Evolutionary conservation across 2,329 filamentous ascomycete species (phyloP).

Genomic region (Neodidymelliopsis sp.): DNA sequence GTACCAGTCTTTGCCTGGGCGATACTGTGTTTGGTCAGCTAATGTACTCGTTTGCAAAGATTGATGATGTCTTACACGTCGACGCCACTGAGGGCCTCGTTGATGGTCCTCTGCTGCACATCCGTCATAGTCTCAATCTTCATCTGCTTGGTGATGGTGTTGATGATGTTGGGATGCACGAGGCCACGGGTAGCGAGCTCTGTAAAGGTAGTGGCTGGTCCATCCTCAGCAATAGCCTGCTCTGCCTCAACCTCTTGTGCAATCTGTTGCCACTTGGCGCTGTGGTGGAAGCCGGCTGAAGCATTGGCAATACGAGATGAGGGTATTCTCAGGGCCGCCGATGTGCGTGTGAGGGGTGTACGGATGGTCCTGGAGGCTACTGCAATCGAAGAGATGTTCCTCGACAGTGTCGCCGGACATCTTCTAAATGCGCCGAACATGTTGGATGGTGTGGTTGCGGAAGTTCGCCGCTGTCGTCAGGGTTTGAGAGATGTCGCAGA

Average conservation of each 20-base stretch:
- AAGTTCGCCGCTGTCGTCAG: constrained; percentile 12
- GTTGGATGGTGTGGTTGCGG: constrained; percentile 35
- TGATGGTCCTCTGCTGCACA: constrained; percentile 86
- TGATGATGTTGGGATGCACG: constrained; percentile 71
- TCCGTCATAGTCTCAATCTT: constrained; percentile 87
- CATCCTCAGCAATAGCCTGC: constrained; percentile 26
- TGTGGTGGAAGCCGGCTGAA: constrained; percentile 49
- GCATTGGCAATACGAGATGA: constrained; percentile 28
- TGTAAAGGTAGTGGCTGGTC: constrained; percentile 52
- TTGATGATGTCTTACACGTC: constrained; percentile 71
- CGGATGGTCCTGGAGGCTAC: constrained; percentile 38
- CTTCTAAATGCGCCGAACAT: constrained; percentile 54
- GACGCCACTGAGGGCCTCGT: constrained; percentile 76
- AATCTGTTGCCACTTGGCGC: constrained; percentile 47
- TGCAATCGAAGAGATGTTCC: constrained; percentile 35
- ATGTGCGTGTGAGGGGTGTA: constrained; percentile 28
- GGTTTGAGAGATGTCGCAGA: constrained; percentile 3
- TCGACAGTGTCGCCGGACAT: constrained; percentile 50
- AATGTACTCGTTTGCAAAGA: background rate
- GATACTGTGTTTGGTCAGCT: constrained; percentile 53
- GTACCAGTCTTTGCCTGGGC: constrained; percentile 97
- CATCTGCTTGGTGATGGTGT: constrained; percentile 75
- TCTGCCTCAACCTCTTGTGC: constrained; percentile 35
- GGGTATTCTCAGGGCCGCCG: constrained; percentile 28
- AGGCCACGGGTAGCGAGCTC: constrained; percentile 54